Base-by-base conservation (phyloP, 371 early-diverging fungal genomes). In the Mortierella sp. region DNA sequence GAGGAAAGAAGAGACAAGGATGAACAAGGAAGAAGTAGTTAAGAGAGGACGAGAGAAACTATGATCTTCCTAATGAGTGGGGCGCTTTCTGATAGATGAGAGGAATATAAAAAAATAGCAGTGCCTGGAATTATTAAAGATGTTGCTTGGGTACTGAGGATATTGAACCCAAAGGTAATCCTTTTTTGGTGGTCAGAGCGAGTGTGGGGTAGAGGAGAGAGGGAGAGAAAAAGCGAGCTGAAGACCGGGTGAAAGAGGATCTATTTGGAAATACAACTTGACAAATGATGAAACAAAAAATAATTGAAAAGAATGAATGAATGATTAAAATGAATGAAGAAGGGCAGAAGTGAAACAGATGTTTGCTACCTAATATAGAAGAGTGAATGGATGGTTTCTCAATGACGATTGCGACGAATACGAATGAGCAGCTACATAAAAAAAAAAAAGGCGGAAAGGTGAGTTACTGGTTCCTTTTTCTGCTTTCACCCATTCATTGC, bases 271-370 rank as follows among this genome's bases (percentile, higher is more conserved):
- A 13, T 43, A 19, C 19, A 19, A 13, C n/a, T 43, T 43, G 45
- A 19, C 13, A 8, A 12, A 12, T 43, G 45, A 43, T 43, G 45
- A 17, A 13, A 43, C 6, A 8, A 37, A 37, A 8, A 37, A 37
- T 29, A 55, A 55, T 55, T 2, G 15, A 37, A 26, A 31, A 37
- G 56, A 55, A 42, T 28, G 56, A 55, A 40, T 26, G 53, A 49
- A 34, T 4, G 47, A 67, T 23, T 49, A 22, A 54, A 34, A 68
- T 61, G 19, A 60, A 60, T 53, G 22, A 31, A 35, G 55, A 55
- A 55, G n/a, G 12, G 8, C 17, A 17, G 13, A 37, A 37, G 13
- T 9, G 40, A 37, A 37, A 37, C 40, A 37, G 40, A 13, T 37
- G 40, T 37, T 37, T 37, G 13, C 12, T 10, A 37, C 1, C 40